Conservation (phyloP, 1,284 basidiomycete species). For the Pulveroboletus sp. region DNA sequence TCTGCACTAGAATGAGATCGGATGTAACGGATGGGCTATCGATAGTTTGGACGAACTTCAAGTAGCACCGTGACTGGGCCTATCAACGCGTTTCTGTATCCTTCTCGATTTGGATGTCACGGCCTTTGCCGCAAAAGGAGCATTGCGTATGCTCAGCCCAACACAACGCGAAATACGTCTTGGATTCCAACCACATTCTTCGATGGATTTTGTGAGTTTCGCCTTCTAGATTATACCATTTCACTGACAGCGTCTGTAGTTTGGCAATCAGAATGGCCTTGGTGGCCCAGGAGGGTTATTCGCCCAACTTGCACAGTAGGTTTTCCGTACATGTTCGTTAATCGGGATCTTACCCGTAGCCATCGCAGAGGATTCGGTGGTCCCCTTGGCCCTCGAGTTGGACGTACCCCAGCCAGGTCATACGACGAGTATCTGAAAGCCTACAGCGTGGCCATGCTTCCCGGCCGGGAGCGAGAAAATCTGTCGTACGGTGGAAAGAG, state of each 20-base stretch:
- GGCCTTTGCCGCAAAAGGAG: constrained; percentile 34
- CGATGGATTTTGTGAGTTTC: constrained; percentile 64
- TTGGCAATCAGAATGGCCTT: constrained; percentile 55
- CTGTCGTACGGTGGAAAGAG: constrained; percentile 97
- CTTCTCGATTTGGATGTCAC: constrained; percentile 29
- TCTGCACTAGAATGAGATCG: constrained; percentile 13
- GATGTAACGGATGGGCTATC: constrained; percentile 12
- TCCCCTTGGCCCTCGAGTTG: constrained; percentile 47
- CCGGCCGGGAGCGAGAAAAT: constrained; percentile 79
- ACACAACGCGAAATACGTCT: constrained; percentile 9
- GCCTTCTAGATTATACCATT: background rate
- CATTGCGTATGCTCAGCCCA: constrained; percentile 31
- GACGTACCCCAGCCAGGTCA: constrained; percentile 55
- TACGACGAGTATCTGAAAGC: constrained; percentile 86
- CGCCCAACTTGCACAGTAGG: constrained; percentile 61
- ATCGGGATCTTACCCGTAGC: constrained; percentile 14
- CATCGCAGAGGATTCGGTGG: constrained; percentile 53
- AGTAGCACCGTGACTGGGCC: background rate
- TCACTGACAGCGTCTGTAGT: constrained; percentile 39
- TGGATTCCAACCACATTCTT: constrained; percentile 23
- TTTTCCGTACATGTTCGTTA: background rate
- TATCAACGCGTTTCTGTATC: constrained; percentile 24
- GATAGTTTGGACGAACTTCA: constrained; percentile 2
- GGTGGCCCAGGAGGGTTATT: constrained; percentile 52
- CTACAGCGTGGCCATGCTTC: constrained; percentile 85